Conservation (phyloP, 345 rosid species). For the Aquilaria sinensis region DNA sequence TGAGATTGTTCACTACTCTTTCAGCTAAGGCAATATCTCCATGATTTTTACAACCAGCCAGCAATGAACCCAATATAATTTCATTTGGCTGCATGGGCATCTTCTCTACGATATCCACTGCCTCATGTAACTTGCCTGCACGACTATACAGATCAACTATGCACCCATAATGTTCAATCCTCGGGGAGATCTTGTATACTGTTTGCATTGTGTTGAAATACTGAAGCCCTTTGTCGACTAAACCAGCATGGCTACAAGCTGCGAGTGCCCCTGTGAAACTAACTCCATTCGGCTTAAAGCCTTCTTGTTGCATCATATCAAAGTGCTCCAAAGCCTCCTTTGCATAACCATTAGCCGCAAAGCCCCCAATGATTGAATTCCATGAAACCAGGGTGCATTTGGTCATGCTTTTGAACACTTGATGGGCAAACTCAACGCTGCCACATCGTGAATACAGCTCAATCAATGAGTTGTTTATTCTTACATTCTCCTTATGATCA, state of each 20-base stretch:
- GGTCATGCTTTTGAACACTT: constrained; percentile 55
- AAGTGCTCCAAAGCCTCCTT: constrained; percentile 51
- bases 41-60: constrained; percentile 58
- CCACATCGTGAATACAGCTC: constrained; percentile 81
- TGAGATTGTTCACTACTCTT: constrained; percentile 37
- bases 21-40: constrained; percentile 54
- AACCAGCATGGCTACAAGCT: constrained; percentile 69
- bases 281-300: constrained; percentile 59
- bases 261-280: constrained; percentile 67
- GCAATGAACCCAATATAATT: constrained; percentile 66
- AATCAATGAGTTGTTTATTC: constrained; percentile 52
- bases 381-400: constrained; percentile 62
- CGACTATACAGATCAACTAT: constrained; percentile 81
- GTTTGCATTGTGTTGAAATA: constrained; percentile 50
- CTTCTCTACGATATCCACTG: constrained; percentile 38
- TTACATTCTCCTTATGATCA: constrained; percentile 37
- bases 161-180: constrained; percentile 86
- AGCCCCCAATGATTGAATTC: constrained; percentile 69
- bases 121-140: constrained; percentile 74
- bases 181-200: constrained; percentile 41
- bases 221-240: constrained; percentile 52
- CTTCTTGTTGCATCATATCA: constrained; percentile 45
- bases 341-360: constrained; percentile 50
- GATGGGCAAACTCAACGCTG: constrained; percentile 49
- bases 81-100: constrained; percentile 84